Base-by-base conservation (phyloP, 192 early-diverging fungal species). In the Helicostylum pulchrum region DNA sequence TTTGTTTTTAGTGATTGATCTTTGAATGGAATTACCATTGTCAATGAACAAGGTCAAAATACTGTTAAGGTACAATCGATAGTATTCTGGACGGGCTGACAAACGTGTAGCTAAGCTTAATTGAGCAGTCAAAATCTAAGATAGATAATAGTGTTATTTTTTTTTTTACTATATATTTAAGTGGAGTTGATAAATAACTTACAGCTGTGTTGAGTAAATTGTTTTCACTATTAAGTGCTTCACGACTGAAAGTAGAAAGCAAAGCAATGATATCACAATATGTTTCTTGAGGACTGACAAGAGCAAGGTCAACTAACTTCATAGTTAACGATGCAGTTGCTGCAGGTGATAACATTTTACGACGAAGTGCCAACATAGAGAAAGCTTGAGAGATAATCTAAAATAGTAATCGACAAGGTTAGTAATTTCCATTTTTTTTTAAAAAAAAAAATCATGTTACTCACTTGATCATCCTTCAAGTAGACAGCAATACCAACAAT, bases 361-460 rank as follows among this genome's bases (percentile, higher is more conserved):
- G 80, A 46, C 87, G 83, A 64, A 83, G 83, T 46, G 83, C 59
- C 62, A 92, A 68, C 78, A 87, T 85, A 12, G 85, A 86, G 14
- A 87, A 81, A 32, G 81, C 82, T 61, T 78, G 65, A 6, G 81
- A 77, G 0, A 86, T 84, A 55, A 85, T 83, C 83, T 85, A 72
- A 46, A 31, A 47, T 47, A 12, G 21, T 26, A n/a, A 48, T 23
- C 20, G n/a, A 19, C 4, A 15, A 32, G 49, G 9, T 39, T 39
- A 39, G 7, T 17, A 30, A 14, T 34, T 10, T 59, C 50, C 23
- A 30, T 62, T 23, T 32, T 49, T 15, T 47, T 26, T 9, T 15
- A 23, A 1, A 50, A 23, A 8, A 10, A 47, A 50, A 11, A 32
- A 55, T 17, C 6, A 9, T 34, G 23, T 14, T 20, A 45, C 39